Conservation (phyloP, 140 eudicot species). For the Stevia rebaudiana region DNA sequence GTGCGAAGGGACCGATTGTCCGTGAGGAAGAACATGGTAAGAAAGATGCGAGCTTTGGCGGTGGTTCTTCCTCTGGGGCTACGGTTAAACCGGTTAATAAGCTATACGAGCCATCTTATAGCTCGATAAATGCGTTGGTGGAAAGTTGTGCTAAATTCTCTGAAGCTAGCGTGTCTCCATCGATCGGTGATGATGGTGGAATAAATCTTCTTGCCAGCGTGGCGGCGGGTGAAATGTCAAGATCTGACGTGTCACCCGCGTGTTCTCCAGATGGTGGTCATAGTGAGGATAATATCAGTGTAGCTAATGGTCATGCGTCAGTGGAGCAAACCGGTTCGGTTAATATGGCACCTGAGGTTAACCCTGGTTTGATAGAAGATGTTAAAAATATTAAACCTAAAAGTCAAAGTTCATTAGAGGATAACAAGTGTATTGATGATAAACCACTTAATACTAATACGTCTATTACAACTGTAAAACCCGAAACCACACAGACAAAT, state of each 20-base stretch:
- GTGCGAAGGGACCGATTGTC: slow-evolving; percentile 29
- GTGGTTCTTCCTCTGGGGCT: slow-evolving; percentile 34
- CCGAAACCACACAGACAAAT: slow-evolving; percentile 14
- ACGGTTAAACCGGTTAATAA: slow-evolving; percentile 39
- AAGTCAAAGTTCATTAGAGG: slow-evolving; percentile 17
- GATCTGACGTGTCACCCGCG: slow-evolving; percentile 44
- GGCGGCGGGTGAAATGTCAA: slow-evolving; percentile 56
- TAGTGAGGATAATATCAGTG: slow-evolving; percentile 20
- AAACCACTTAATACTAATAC: slow-evolving; percentile 5
- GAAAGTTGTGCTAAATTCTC: slow-evolving; percentile 86
- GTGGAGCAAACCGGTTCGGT: slow-evolving; percentile 24
- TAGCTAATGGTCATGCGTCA: slow-evolving; percentile 21
- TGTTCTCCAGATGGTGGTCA: slow-evolving; percentile 29
- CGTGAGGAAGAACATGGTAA: slow-evolving; percentile 39
- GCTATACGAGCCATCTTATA: slow-evolving; percentile 47
- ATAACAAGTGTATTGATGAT: slow-evolving; percentile 11
- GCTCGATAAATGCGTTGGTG: slow-evolving; percentile 85
- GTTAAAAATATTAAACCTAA: slow-evolving; percentile 14
- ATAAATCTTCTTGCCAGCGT: slow-evolving; percentile 57
- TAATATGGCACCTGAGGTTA: slow-evolving; percentile 17
- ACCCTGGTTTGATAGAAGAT: slow-evolving; percentile 24
- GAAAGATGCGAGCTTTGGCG: slow-evolving; percentile 29
- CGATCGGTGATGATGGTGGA: slow-evolving; percentile 56
- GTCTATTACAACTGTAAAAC: slow-evolving; percentile 18
- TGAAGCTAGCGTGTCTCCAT: slow-evolving; percentile 52